phyloP scores from a whole-genome alignment of 441 rosid species.

The Euphorbia schlechtendalii region DNA sequence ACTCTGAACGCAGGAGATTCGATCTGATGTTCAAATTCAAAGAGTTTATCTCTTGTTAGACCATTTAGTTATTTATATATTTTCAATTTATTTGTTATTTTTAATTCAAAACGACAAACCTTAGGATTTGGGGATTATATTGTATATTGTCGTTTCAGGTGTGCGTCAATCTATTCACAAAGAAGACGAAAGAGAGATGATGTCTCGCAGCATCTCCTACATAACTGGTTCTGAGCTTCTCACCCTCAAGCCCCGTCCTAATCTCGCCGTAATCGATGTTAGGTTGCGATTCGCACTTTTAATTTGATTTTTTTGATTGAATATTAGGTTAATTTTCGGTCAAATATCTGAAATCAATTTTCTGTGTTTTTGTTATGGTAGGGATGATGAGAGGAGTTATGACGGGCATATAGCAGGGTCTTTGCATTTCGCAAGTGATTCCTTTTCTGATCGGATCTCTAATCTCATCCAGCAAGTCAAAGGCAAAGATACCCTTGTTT shows the following conservation, averaged over 20 bases:
- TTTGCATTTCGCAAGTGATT: constrained; percentile 48
- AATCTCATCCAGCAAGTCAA: constrained; percentile 64
- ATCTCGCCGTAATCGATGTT: constrained; percentile 78
- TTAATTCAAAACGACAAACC: not conserved
- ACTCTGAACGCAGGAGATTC: no score
- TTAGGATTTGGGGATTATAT: not conserved
- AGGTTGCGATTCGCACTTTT: constrained; percentile 30
- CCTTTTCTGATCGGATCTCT: constrained; percentile 63
- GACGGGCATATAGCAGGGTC: not conserved
- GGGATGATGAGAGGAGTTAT: constrained; percentile 67
- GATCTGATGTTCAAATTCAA: no score
- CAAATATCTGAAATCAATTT: not conserved
- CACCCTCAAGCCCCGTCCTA: constrained; percentile 52
- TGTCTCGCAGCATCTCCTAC: constrained; percentile 75
- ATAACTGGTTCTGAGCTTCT: constrained; percentile 72
- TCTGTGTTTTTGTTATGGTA: not conserved
- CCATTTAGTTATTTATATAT: no score
- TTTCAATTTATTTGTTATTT: no score
- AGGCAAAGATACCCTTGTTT: constrained; percentile 89
- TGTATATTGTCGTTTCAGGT: not conserved
- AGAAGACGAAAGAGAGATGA: constrained; percentile 7
- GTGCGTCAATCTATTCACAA: not conserved
- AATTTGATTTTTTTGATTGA: not conserved
- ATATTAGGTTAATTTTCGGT: not conserved
- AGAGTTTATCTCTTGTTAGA: no score